A percentile compares a stretch with the other conserved stretches of the same genome.
These are phyloP conservation scores for Aphanocladium album DNA, from an alignment of 2,329 filamentous ascomycete species.

Conservation along the genomic window DNA sequence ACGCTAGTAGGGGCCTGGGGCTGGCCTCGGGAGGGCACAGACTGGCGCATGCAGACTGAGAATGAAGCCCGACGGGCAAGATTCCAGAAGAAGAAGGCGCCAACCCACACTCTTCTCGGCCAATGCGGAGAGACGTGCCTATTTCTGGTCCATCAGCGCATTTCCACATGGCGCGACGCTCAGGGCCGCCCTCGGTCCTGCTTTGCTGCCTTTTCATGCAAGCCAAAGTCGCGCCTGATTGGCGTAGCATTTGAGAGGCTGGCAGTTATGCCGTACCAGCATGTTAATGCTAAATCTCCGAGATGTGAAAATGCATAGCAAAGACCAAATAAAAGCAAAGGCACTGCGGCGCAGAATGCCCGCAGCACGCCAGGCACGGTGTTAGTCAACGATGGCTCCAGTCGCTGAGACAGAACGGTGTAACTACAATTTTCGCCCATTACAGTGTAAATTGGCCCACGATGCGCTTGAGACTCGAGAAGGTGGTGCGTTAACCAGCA, in stretches of 20 bases:
- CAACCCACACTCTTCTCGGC: background rate
- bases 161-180: background rate
- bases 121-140: background rate
- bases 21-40: background rate
- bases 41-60: background rate
- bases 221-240: background rate
- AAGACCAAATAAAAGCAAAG: background rate
- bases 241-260: background rate
- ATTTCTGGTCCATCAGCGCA: background rate
- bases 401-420: background rate
- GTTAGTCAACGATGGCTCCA: background rate
- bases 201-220: background rate
- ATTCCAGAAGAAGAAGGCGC: constrained; percentile 6
- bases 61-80: constrained; percentile 2
- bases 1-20: background rate
- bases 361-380: background rate
- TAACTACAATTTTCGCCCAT: background rate
- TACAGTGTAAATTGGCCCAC: background rate
- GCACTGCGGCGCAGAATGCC: background rate
- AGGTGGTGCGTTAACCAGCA: background rate
- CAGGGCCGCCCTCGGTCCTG: background rate
- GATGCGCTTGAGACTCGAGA: background rate
- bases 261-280: background rate
- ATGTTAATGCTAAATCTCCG: background rate
- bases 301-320: background rate